These are phyloP conservation scores for Cotoneaster glaucophyllus DNA, from an alignment of 306 rosid species.

Conservation along the genomic window DNA sequence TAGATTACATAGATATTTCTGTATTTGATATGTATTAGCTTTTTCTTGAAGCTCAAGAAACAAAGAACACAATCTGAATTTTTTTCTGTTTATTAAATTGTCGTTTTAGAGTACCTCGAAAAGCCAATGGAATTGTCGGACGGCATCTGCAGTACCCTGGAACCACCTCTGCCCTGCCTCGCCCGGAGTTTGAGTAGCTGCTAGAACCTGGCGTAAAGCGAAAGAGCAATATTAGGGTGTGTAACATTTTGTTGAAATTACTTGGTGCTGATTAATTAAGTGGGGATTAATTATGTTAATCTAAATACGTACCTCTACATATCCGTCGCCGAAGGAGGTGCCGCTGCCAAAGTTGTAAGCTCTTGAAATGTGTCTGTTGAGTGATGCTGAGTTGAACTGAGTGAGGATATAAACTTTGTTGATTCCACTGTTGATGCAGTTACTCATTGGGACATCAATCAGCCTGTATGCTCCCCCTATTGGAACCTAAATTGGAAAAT, in stretches of 20 bases:
- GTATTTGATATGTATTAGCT: not conserved
- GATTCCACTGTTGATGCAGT: slow-evolving; percentile 94
- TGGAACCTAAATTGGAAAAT: slow-evolving; percentile 44
- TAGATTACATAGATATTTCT: not conserved
- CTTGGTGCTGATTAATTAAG: not conserved
- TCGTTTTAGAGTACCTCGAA: slow-evolving; percentile 58
- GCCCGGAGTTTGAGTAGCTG: slow-evolving; percentile 98
- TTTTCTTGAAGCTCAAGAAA: not conserved
- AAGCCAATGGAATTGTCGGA: slow-evolving; percentile 97
- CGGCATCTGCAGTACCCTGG: slow-evolving; percentile 98
- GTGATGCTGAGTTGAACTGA: slow-evolving; percentile 90
- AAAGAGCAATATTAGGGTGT: not conserved
- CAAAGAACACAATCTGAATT: not conserved
- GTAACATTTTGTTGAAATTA: not conserved
- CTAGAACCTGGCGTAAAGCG: slow-evolving; percentile 56
- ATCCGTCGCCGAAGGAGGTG: slow-evolving; percentile 79
- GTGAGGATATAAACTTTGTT: slow-evolving; percentile 92
- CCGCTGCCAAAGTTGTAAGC: slow-evolving; percentile 79
- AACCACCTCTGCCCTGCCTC: slow-evolving; percentile 82
- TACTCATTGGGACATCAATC: slow-evolving; percentile 97
- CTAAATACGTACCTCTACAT: slow-evolving; percentile 51
- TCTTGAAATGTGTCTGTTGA: slow-evolving; percentile 82
- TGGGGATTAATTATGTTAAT: not conserved
- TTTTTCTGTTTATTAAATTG: not conserved
- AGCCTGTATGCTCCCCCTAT: slow-evolving; percentile 88